Percentiles rank a stretch among this genome's conserved stretches.
These are phyloP conservation scores for Scheffersomyces segobiensis DNA, from an alignment of 1,139 yeast genomes.

Conservation along the genomic window DNA sequence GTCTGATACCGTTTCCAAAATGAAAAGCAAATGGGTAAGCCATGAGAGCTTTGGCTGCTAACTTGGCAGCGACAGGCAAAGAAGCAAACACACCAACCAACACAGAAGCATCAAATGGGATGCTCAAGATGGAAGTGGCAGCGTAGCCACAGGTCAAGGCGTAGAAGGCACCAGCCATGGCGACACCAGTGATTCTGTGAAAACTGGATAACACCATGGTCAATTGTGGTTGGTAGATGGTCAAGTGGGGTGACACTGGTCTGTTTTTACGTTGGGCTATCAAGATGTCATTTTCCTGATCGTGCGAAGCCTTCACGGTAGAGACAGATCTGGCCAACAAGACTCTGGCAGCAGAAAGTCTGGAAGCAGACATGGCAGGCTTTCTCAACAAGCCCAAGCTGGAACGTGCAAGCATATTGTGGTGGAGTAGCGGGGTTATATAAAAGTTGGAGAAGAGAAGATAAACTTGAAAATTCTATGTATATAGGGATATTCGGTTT, in stretches of 20 bases:
- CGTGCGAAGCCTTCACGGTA: constrained; percentile 61
- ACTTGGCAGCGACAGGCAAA: constrained; percentile 64
- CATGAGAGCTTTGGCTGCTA: constrained; percentile 64
- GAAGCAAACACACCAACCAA: constrained; percentile 56
- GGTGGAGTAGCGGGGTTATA: background rate
- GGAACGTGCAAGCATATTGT: constrained; percentile 16
- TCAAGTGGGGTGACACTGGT: constrained; percentile 89
- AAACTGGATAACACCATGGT: constrained; percentile 77
- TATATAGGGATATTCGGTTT: background rate
- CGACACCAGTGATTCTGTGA: constrained; percentile 89
- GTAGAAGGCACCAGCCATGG: constrained; percentile 77
- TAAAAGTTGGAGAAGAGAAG: background rate
- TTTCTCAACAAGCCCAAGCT: constrained; percentile 16
- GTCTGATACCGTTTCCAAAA: constrained; percentile 84
- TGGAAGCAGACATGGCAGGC: background rate
- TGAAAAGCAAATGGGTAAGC: constrained; percentile 90
- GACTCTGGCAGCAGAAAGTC: constrained; percentile 2
- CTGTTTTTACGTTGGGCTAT: constrained; percentile 82
- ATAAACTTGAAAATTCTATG: background rate
- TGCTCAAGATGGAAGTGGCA: constrained; percentile 62
- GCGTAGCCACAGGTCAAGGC: constrained; percentile 77
- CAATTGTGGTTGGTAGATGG: constrained; percentile 86
- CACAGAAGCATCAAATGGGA: constrained; percentile 62
- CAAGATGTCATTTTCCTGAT: constrained; percentile 67
- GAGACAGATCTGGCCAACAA: constrained; percentile 36